Evolutionary conservation across 2,329 filamentous ascomycete genomes (phyloP), one percentile per base, ranked within the genome.

Genomic region (Penicillium rolfsii): DNA sequence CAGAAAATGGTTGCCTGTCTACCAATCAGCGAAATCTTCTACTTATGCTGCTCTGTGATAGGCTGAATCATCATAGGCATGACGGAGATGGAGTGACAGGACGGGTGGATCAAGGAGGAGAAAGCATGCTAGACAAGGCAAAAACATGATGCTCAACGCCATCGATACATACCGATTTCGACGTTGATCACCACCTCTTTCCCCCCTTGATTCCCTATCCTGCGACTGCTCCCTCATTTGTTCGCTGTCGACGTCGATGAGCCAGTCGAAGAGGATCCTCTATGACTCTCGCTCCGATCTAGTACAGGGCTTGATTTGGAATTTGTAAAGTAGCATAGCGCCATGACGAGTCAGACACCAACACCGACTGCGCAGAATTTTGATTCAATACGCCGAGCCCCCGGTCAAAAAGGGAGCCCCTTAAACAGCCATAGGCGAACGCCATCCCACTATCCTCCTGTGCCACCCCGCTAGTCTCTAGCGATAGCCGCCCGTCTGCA

Each of bases 401-500:
- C 52, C 24, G 52, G 52, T 43, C 36, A 12, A 28, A 19, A 8
- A 8, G 19, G 43, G n/a, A 26, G 1, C 38, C 7, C 36, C 24
- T 8, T 28, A 41, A 55, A 38, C 58, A 56, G 41, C 46, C 33
- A 41, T 60, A 50, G 48, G 26, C 48, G 55, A 63, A 63, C 55
- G 61, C 61, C 55, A 63, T 60, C 24, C 26, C 33, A 52, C 22
- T 26, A 19, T 26, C 52, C 36, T 26, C 26, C 52, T 43, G 48
- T 49, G 48, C 54, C 30, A 52, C 53, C 53, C 45, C 57, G 52
- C 54, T 59, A 54, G 26, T 54, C 60, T 54, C 60, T 60, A 64
- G 60, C 62, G 65, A 64, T 65, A 60, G 58, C 59, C 65, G 59
- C 64, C 66, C 38, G 61, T 50, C 58, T 59, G 56, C 48, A 58